A percentile compares a stretch with the other conserved stretches of the same genome.
Conservation (phyloP, 83 land plant genomes). For the Thuja plicata region DNA sequence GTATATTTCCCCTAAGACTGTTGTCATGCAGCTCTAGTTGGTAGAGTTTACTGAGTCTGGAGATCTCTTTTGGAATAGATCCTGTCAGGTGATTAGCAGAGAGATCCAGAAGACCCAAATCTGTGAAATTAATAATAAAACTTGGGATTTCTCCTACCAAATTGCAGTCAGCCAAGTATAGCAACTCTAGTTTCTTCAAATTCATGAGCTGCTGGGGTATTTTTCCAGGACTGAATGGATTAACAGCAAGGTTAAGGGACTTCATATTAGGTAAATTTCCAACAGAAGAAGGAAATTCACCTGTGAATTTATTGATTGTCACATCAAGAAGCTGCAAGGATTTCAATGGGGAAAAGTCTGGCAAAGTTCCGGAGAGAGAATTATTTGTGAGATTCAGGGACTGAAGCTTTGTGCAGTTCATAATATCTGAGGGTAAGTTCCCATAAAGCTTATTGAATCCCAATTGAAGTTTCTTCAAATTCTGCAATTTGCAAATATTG, state of each 20-base stretch:
- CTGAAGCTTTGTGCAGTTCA: constrained; percentile 30
- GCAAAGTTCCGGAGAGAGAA: constrained; percentile 34
- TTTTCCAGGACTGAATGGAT: constrained; percentile 35
- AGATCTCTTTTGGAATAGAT: constrained; percentile 39
- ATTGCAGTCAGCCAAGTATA: constrained; percentile 33
- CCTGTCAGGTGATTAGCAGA: constrained; percentile 55
- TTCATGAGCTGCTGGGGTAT: constrained; percentile 48
- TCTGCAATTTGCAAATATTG: constrained; percentile 24
- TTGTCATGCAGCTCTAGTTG: constrained; percentile 63
- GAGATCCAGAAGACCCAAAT: constrained; percentile 47
- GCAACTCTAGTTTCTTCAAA: constrained; percentile 46
- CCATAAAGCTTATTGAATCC: constrained; percentile 39
- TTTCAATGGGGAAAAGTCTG: constrained; percentile 46
- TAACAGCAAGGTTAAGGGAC: constrained; percentile 44
- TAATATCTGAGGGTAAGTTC: constrained; percentile 27
- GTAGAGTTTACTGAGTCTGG: constrained; percentile 29
- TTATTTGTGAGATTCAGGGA: constrained; percentile 46
- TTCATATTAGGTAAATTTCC: constrained; percentile 33
- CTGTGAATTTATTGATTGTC: constrained; percentile 41
- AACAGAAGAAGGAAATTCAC: constrained; percentile 52
- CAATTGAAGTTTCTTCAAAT: constrained; percentile 24
- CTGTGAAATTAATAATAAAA: constrained; percentile 27
- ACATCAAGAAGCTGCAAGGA: constrained; percentile 41
- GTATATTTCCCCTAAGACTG: constrained; percentile 58
- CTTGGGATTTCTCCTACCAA: constrained; percentile 62